Evolutionary conservation across 1,284 basidiomycete species (phyloP).

Genomic region (Cyathus pygmaeus): DNA sequence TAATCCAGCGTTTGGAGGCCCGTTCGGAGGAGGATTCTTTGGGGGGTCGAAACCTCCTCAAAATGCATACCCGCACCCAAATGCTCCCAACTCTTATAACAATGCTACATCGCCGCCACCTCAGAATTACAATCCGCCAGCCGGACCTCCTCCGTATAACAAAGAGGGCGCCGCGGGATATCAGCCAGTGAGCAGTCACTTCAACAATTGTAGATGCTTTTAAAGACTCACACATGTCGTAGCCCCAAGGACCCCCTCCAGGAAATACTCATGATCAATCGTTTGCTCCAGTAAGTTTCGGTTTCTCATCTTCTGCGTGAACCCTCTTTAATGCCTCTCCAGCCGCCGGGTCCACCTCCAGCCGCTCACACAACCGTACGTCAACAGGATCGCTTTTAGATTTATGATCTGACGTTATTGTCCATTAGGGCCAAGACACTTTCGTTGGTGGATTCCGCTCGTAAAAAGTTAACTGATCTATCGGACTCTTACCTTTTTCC

Average conservation of each 20-base stretch:
- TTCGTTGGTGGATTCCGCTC: constrained; percentile 8
- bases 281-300: background rate
- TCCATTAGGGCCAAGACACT: constrained; percentile 5
- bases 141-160: constrained; percentile 11
- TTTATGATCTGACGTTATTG: background rate
- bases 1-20: constrained; percentile 13
- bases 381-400: background rate
- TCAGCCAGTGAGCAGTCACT: no score
- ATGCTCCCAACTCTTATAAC: no score
- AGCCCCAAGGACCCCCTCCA: no score
- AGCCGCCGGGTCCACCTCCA: constrained; percentile 12
- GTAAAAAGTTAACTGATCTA: background rate
- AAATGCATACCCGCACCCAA: no score
- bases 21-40: constrained; percentile 7
- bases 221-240: no score
- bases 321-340: background rate
- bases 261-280: background rate
- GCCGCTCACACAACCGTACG: constrained; percentile 8
- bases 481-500: background rate
- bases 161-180: no score
- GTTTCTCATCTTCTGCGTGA: background rate
- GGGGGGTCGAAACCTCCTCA: background rate
- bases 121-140: no score
- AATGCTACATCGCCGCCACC: background rate
- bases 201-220: no score